A percentile compares a stretch with the other conserved stretches of the same genome.
Evolutionary conservation across 495 filamentous ascomycete genomes (phyloP).

Genomic region (Hypomontagnella submonticulosa): DNA sequence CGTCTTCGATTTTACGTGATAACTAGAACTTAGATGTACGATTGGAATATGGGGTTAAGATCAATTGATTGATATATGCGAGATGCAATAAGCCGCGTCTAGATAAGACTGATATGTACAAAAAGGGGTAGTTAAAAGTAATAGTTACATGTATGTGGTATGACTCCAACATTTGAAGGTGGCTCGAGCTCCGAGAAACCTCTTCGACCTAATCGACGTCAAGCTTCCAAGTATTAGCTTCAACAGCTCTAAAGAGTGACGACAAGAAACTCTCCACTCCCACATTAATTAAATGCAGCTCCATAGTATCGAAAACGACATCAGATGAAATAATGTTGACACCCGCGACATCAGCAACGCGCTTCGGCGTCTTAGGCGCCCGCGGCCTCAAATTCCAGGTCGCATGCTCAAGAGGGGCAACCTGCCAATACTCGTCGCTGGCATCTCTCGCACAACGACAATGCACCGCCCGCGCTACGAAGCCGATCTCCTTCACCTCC

Average conservation of each 20-base stretch:
- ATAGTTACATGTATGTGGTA: neutral
- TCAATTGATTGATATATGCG: no score
- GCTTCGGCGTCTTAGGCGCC: slow-evolving; percentile 40
- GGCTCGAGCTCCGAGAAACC: slow-evolving; percentile 36
- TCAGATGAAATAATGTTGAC: slow-evolving; percentile 45
- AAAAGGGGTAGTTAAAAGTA: no score
- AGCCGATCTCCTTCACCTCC: slow-evolving; percentile 35
- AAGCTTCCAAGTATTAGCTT: slow-evolving; percentile 35
- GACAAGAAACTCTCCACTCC: slow-evolving; percentile 19
- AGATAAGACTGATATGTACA: no score
- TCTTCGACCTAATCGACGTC: slow-evolving; percentile 33
- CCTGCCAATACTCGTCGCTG: slow-evolving; percentile 42
- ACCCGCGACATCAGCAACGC: slow-evolving; percentile 43
- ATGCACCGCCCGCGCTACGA: slow-evolving; percentile 34
- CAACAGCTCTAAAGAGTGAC: slow-evolving; percentile 9
- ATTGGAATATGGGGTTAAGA: no score
- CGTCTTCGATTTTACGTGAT: no score
- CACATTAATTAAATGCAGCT: slow-evolving; percentile 10
- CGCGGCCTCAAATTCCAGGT: slow-evolving; percentile 44
- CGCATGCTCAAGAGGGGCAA: slow-evolving; percentile 43
- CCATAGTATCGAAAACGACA: slow-evolving; percentile 14
- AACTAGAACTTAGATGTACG: no score
- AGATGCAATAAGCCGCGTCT: no score
- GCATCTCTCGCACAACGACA: slow-evolving; percentile 35
- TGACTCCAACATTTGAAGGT: slow-evolving; percentile 13